Evolutionary conservation across 225 moss, liverwort and hornwort species (phyloP), one percentile per base, ranked within the genome.

Genomic region (Physcomitrellopsis africana): DNA sequence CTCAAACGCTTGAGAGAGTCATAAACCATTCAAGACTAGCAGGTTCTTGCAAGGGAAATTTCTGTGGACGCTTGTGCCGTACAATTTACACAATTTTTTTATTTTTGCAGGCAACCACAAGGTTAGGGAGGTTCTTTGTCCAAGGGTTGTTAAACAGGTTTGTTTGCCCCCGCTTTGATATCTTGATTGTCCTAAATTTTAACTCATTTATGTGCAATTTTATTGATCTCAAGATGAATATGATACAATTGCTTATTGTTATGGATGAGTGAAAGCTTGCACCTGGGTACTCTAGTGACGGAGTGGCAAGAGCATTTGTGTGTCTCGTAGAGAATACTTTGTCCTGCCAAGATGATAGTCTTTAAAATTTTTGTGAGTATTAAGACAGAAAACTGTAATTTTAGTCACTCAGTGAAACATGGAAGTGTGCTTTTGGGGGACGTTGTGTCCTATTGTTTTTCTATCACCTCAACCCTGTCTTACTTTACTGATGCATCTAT

Each of bases 91-190:
- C 20, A 22, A 43, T 55, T 27, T 73, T 76, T 60, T 51, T 51
- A 61, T 62, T 66, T 17, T 52, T 73, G 62, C 84, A 93, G 93
- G 93, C 22, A 94, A 92, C 71, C 89, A 84, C 65, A 94, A 88
- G 83, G 87, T 92, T 69, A 80, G 94, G 65, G 94, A 94, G 75
- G 84, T 90, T 84, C 79, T 94, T 72, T 92, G 92, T 74, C 94
- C 94, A 49, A 92, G 85, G 80, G 92, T 92, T 66, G 92, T 94
- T 29, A 89, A 84, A 75, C 91, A 94, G 92, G 93, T 91, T 73
- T 24, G 76, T 48, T 80, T 52, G 48, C 55, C 60, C 79, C 64
- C 43, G 53, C 69, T 22, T 82, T 13, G 14, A 44, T 76, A 70
- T 54, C 8, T 65, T 64, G 62, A 9, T 79, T 55, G 62, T 49